A percentile compares a stretch with the other conserved stretches of the same genome.
Conservation (phyloP, 306 rosid genomes). For the Prunus mira region DNA sequence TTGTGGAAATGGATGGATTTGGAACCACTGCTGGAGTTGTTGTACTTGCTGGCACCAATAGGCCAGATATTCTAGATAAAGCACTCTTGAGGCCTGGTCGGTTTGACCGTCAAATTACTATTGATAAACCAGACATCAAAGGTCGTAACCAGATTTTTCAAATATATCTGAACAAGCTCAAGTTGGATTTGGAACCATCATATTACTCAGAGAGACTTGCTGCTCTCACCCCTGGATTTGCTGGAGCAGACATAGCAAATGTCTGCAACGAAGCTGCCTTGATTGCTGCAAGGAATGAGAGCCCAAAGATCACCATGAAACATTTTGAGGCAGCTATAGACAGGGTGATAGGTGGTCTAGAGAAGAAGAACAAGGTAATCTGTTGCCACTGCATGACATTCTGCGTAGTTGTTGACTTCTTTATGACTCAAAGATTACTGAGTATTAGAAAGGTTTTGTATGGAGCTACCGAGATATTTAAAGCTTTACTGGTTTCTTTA, state of each 20-base stretch:
- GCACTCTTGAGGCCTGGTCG: constrained; percentile 86
- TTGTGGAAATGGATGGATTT: constrained; percentile 99
- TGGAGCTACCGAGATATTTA: constrained; percentile 1
- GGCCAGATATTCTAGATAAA: constrained; percentile 92
- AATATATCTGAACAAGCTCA: constrained; percentile 73
- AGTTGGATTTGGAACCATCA: constrained; percentile 75
- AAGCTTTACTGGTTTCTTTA: constrained; percentile 6
- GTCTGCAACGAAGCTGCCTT: constrained; percentile 97
- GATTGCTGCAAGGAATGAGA: constrained; percentile 81
- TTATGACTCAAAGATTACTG: neutral
- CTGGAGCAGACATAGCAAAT: constrained; percentile 97
- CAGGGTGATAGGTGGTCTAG: constrained; percentile 91
- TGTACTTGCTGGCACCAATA: constrained; percentile 95
- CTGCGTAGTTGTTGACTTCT: neutral
- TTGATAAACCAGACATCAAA: constrained; percentile 86
- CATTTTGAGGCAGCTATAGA: constrained; percentile 92
- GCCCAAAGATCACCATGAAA: constrained; percentile 57
- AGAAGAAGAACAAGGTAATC: constrained; percentile 90
- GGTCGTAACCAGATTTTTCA: constrained; percentile 93
- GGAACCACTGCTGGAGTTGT: constrained; percentile 92
- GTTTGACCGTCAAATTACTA: constrained; percentile 74
- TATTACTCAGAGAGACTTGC: constrained; percentile 88
- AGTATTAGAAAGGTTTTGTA: neutral
- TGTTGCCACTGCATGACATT: neutral
- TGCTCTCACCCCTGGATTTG: constrained; percentile 95